A percentile compares a stretch with the other conserved stretches of the same genome.
phyloP scores from a whole-genome alignment of 768 basidiomycete genomes.

The Leccinum pellstonianum region DNA sequence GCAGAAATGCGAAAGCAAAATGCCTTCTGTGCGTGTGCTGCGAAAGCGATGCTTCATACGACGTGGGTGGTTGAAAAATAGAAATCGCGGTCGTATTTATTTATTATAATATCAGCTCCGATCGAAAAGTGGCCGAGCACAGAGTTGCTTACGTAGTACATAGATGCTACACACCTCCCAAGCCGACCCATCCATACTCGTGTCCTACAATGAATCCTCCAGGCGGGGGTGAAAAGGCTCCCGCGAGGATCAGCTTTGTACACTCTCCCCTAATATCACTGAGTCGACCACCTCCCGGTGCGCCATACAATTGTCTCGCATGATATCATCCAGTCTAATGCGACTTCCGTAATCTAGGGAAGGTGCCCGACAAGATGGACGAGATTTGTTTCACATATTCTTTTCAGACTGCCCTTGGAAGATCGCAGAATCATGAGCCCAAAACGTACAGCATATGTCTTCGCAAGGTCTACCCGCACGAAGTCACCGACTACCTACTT shows the following conservation, averaged over 20 bases:
- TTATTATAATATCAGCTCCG: slow-evolving; percentile 21
- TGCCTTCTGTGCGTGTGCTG: slow-evolving; percentile 74
- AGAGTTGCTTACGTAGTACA: background rate
- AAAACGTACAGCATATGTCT: slow-evolving; percentile 60
- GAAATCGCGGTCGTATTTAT: slow-evolving; percentile 9
- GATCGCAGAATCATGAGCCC: slow-evolving; percentile 50
- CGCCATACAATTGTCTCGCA: background rate
- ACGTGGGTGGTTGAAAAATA: slow-evolving; percentile 37
- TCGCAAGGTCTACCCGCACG: slow-evolving; percentile 65
- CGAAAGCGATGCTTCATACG: slow-evolving; percentile 83
- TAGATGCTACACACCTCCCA: background rate
- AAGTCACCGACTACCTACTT: slow-evolving; percentile 53
- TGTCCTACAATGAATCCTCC: slow-evolving; percentile 20
- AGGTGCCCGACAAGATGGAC: slow-evolving; percentile 57
- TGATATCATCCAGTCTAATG: background rate
- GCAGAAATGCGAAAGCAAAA: slow-evolving; percentile 47
- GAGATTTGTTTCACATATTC: slow-evolving; percentile 67
- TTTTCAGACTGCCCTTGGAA: slow-evolving; percentile 54
- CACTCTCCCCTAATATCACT: slow-evolving; percentile 29
- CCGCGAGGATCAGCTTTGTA: slow-evolving; percentile 21
- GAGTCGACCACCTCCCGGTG: slow-evolving; percentile 24
- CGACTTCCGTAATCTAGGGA: slow-evolving; percentile 36
- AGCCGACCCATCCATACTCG: background rate
- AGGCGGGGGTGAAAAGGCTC: slow-evolving; percentile 11
- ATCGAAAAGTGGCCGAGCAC: slow-evolving; percentile 10